Evolutionary conservation across 108 stramenopile genomes (phyloP), one percentile per base, ranked within the genome.

Genomic region (Nannochloropsis salina): DNA sequence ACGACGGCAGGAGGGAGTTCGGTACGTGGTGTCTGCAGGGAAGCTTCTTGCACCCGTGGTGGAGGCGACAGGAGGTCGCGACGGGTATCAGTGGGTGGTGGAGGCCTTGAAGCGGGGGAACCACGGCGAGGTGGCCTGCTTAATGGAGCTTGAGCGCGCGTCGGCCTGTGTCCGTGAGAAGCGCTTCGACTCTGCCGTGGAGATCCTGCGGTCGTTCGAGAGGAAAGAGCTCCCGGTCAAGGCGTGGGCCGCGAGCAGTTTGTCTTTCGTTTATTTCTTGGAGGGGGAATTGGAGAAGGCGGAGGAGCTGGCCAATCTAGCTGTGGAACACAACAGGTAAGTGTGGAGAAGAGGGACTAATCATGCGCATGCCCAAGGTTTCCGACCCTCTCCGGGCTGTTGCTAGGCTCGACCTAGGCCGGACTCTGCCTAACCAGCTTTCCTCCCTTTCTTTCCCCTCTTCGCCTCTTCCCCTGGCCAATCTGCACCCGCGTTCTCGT

Each of bases 181-280:
- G 86, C 88, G 92, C 41, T 94, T 94, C 82, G 93, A 93, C 51
- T 42, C 85, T 44, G 87, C 91, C 44, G 85, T 92, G 61, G 82
- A 94, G 84, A 84, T 91, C 41, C 85, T 96, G 3, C 94, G 94
- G 87, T 83, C 90, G 42, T 94, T 96, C 80, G 94, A 96, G 88
- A 92, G 93, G 88, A 95, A 95, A 86, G 93, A 92, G 85, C 85
- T 86, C 84, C 90, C 91, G 80, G 89, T 93, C 42, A 94, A 91
- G 90, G 92, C 95, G 51, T 90, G 87, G 88, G 92, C 94, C 42
- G 93, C 94, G n/a, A 95, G 94, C 11, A 96, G 95, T 85, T 89
- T 96, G 15, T 92, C 93, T 9, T 95, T 95, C 88, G 88, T 96
- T 43, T 94, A 93, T 85, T 95, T 96, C 80, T 93, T 96, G 5